phyloP scores from a whole-genome alignment of 1,284 basidiomycete species.

The Athelia sp. region DNA sequence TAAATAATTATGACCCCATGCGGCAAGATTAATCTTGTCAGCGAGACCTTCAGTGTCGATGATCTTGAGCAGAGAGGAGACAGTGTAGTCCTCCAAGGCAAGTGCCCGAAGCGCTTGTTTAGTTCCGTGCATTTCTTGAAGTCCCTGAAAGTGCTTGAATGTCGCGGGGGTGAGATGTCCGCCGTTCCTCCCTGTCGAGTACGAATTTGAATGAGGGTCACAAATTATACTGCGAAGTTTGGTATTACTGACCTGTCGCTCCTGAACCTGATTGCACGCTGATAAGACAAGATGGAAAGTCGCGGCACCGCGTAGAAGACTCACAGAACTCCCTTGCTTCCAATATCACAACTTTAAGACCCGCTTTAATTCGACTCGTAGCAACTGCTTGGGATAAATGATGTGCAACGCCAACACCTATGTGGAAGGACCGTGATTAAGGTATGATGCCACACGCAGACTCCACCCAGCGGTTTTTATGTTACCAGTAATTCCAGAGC shows the following conservation, averaged over 20 bases:
- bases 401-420: conserved; percentile 54
- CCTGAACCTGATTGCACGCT: conserved; percentile 54
- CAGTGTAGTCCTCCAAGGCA: conserved; percentile 55
- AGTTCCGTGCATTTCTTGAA: conserved; percentile 35
- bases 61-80: conserved; percentile 42
- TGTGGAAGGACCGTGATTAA: background rate
- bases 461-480: too few species aligned
- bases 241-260: conserved; percentile 56
- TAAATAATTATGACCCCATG: conserved; percentile 50
- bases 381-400: conserved; percentile 40
- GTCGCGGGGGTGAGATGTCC: conserved; percentile 63
- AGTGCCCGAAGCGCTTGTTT: conserved; percentile 52
- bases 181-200: conserved; percentile 63
- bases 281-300: conserved; percentile 2
- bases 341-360: conserved; percentile 50
- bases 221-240: background rate
- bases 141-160: conserved; percentile 41
- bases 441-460: background rate
- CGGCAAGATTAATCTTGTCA: conserved; percentile 56
- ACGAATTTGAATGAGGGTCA: background rate
- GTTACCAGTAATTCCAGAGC: conserved; percentile 71
- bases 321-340: conserved; percentile 79
- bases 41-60: conserved; percentile 39
- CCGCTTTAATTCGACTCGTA: background rate
- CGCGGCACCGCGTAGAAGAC: conserved; percentile 18